A percentile compares a stretch with the other conserved stretches of the same genome.
These are phyloP conservation scores for Calocybe gangraenosa DNA, from an alignment of 768 basidiomycete genomes.

Conservation along the genomic window DNA sequence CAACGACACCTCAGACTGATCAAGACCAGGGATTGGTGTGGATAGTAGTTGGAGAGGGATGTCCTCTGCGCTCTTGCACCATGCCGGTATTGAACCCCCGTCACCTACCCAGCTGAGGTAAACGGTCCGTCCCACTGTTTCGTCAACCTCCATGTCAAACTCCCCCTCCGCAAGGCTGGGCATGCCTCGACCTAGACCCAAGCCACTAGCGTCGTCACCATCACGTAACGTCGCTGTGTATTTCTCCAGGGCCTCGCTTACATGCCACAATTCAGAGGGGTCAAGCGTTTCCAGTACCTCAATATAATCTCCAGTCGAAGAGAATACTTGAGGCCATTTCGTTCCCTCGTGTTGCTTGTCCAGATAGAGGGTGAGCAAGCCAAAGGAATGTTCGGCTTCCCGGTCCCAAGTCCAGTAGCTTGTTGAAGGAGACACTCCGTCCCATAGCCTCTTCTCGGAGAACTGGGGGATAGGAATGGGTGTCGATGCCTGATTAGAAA, in stretches of 20 bases:
- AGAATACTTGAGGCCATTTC: constrained; percentile 87
- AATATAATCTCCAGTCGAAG: constrained; percentile 42
- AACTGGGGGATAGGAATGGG: constrained; percentile 50
- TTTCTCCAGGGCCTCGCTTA: constrained; percentile 82
- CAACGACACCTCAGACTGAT: constrained; percentile 34
- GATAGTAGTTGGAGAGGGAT: constrained; percentile 58
- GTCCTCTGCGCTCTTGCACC: constrained; percentile 31
- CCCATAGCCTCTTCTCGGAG: constrained; percentile 71
- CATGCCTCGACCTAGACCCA: constrained; percentile 63
- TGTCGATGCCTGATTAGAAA: constrained; percentile 35
- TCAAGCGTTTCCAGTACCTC: constrained; percentile 89
- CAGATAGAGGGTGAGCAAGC: constrained; percentile 76
- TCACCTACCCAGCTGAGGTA: constrained; percentile 64
- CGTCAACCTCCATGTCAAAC: constrained; percentile 86
- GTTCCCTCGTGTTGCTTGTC: constrained; percentile 83
- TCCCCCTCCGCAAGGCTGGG: constrained; percentile 86
- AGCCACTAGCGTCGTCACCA: constrained; percentile 56
- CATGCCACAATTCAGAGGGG: constrained; percentile 72
- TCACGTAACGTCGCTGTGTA: constrained; percentile 65
- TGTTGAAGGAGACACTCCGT: constrained; percentile 65
- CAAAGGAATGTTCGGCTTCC: constrained; percentile 62
- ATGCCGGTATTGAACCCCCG: constrained; percentile 42
- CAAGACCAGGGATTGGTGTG: constrained; percentile 58
- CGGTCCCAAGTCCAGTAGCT: constrained; percentile 94
- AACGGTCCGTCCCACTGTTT: constrained; percentile 60